phyloP scores from a whole-genome alignment of 257 asterid genomes.

The Pogostemon cablin region DNA sequence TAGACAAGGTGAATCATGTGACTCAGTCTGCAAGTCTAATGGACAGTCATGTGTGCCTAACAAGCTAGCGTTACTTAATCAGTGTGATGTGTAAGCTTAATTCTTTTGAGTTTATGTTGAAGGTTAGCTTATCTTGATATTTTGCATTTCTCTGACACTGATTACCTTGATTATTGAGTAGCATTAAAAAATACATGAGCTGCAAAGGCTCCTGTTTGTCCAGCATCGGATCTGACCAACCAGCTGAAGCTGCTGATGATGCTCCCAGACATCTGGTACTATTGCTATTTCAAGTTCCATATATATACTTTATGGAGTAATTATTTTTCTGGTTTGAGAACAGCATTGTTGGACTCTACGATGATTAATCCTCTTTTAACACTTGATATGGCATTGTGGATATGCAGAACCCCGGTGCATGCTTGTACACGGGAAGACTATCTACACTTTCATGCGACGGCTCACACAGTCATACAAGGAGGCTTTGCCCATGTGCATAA shows the following conservation, averaged over 20 bases:
- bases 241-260: constrained; percentile 90
- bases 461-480: constrained; percentile 72
- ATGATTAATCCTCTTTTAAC: neutral
- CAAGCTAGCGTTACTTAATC: constrained; percentile 77
- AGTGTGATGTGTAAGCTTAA: constrained; percentile 73
- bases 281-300: constrained; percentile 19
- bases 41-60: constrained; percentile 91
- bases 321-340: neutral
- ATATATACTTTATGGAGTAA: neutral
- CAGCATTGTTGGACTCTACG: no score
- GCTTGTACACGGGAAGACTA: constrained; percentile 60
- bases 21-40: no score
- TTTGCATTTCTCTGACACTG: constrained; percentile 4
- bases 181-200: constrained; percentile 75
- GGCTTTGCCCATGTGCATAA: constrained; percentile 84
- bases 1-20: no score
- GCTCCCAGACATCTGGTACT: constrained; percentile 77
- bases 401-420: constrained; percentile 74
- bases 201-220: constrained; percentile 80
- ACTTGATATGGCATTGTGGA: constrained; percentile 6
- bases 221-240: constrained; percentile 88
- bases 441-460: constrained; percentile 83
- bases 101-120: constrained; percentile 19
- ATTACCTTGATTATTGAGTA: constrained; percentile 34
- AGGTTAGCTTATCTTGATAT: constrained; percentile 6